Conservation (phyloP, 2,329 filamentous ascomycete species). For the Sporothrix brunneoviolacea region DNA sequence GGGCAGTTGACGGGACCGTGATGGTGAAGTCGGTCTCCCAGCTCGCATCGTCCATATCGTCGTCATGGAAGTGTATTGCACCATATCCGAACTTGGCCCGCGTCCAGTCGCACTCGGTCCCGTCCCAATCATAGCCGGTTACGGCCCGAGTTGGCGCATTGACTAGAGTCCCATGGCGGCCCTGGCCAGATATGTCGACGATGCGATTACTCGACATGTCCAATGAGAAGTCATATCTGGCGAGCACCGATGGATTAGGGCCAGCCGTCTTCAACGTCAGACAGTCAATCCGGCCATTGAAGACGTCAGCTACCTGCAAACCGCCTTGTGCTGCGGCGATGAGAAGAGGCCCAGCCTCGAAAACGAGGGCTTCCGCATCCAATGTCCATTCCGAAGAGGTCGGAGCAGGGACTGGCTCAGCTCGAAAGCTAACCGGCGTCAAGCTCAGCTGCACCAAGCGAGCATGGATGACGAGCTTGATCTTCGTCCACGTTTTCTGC, state of each 20-base stretch:
- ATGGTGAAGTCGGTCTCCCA: conserved; percentile 11
- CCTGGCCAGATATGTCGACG: conserved; percentile 1
- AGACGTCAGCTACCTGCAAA: not conserved
- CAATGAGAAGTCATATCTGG: not conserved
- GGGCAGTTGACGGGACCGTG: not conserved
- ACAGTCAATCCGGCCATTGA: conserved; percentile 11
- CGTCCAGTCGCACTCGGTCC: conserved; percentile 11
- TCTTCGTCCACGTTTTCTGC: no score
- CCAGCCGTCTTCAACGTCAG: no score
- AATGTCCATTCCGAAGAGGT: no score
- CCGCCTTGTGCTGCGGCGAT: not conserved
- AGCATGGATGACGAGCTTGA: no score
- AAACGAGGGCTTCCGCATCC: no score
- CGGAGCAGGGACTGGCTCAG: no score
- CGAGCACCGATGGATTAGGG: not conserved
- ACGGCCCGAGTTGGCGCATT: conserved; percentile 10
- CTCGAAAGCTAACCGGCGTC: no score
- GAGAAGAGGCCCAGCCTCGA: no score
- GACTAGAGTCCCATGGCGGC: not conserved
- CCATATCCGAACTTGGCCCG: conserved; percentile 8
- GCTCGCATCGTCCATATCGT: conserved; percentile 13
- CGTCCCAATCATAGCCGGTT: conserved; percentile 11
- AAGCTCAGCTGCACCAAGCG: no score
- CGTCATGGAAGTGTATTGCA: conserved; percentile 15
- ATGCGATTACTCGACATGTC: conserved; percentile 4